Base-by-base conservation (phyloP, 2,329 filamentous ascomycete genomes). In the Xylaria sp. region DNA sequence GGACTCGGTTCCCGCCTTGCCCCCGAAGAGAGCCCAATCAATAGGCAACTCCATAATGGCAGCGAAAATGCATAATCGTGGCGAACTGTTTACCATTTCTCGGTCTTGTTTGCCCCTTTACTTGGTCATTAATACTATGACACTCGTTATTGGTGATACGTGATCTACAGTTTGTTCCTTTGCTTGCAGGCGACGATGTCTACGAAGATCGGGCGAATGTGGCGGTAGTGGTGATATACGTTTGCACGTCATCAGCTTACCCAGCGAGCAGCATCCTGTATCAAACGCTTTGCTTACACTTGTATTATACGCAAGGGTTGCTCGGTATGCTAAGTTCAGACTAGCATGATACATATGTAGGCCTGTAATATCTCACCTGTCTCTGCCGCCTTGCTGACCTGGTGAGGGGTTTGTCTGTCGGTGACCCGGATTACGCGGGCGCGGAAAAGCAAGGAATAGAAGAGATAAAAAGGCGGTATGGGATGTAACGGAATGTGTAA, bases 1-100 rank as follows among this genome's bases (percentile, higher is more conserved):
- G 74, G 72, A 4, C 78, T 78, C 68, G 57, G 43, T 63, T 56
- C 43, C 23, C 42, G 42, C 56, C 21, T 31, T 46, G 43, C 23
- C 9, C 37, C 43, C 17, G 33, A 17, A 31, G 42, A 45, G 21
- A 47, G 50, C 43, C 35, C 19, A 45, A 43, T 15, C 19, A 50
- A 38, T 23, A 19, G 47, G 25, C n/a, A n/a, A n/a, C 38, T 42
- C 46, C 42, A 40, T 57, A 59, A 57, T 51, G 47, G 17, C 5
- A 56, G 53, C 33, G 28, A 46, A 55, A 61, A 38, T n/a, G 50
- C 33, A 52, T 49, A 31, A 58, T 31, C 25, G 21, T 9, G 55
- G 47, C 25, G 54, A 51, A 37, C 31, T 37, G 23, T 38, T 49
- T 57, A 57, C 46, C n/a, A 45, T 23, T 46, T 60, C 15, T 42